phyloP scores from a whole-genome alignment of 129 eudicot genomes.

The Scalesia atractyloides region DNA sequence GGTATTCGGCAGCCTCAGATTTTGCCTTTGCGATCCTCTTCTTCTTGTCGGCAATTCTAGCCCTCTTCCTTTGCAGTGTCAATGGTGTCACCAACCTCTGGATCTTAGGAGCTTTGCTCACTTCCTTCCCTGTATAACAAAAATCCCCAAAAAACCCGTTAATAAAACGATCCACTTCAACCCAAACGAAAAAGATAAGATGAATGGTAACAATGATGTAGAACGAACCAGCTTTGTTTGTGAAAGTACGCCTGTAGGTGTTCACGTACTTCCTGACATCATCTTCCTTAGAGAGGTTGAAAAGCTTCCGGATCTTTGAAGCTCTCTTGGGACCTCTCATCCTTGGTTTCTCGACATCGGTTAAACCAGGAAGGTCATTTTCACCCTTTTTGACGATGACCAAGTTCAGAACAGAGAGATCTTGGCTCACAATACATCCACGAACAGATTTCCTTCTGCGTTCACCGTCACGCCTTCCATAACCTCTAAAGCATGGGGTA shows the following conservation, averaged over 20 bases:
- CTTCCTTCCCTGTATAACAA: slow-evolving; percentile 43
- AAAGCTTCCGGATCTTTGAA: slow-evolving; percentile 70
- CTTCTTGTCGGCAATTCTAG: slow-evolving; percentile 65
- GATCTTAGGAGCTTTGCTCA: slow-evolving; percentile 66
- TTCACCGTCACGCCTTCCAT: slow-evolving; percentile 27
- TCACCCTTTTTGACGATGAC: slow-evolving; percentile 55
- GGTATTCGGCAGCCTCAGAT: slow-evolving; percentile 64
- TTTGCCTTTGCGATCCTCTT: slow-evolving; percentile 63
- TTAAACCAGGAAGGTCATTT: slow-evolving; percentile 64
- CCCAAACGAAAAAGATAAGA: not conserved
- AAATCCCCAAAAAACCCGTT: not conserved
- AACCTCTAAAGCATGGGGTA: slow-evolving; percentile 31
- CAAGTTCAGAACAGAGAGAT: slow-evolving; percentile 30
- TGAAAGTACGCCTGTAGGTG: slow-evolving; percentile 24
- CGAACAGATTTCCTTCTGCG: slow-evolving; percentile 34
- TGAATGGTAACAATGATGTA: not conserved
- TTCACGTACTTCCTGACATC: slow-evolving; percentile 34
- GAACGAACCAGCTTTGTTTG: slow-evolving; percentile 29
- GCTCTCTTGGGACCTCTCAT: slow-evolving; percentile 87
- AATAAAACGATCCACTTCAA: not conserved
- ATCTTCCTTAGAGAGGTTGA: slow-evolving; percentile 70
- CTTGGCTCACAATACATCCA: slow-evolving; percentile 38
- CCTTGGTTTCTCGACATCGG: slow-evolving; percentile 76
- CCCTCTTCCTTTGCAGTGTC: slow-evolving; percentile 63
- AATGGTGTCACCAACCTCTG: slow-evolving; percentile 68